phyloP scores from a whole-genome alignment of 805 yeast species.

The Scheffersomyces stipitis region DNA sequence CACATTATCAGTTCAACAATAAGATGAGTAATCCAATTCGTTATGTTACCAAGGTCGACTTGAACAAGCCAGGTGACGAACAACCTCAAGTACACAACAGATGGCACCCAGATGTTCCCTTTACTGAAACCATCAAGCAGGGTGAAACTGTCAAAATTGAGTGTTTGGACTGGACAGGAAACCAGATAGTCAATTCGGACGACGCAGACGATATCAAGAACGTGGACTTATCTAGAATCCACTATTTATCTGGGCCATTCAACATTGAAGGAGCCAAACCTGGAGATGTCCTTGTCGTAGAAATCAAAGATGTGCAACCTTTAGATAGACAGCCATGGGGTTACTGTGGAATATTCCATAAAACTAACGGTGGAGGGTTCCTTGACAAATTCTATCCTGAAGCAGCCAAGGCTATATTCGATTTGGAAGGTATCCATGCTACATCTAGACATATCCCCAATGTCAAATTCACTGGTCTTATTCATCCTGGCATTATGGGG shows the following conservation, averaged over 20 bases:
- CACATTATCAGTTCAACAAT: background rate
- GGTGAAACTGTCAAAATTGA: conserved; percentile 48
- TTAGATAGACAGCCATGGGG: conserved; percentile 55
- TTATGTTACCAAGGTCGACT: conserved; percentile 41
- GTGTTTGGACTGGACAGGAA: conserved; percentile 57
- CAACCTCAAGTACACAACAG: conserved; percentile 51
- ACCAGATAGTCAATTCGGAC: conserved; percentile 48
- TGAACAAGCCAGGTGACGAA: conserved; percentile 44
- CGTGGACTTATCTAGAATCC: conserved; percentile 46
- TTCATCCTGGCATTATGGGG: conserved; percentile 54
- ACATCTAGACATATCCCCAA: conserved; percentile 52
- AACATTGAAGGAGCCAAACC: conserved; percentile 44
- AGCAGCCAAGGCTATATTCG: conserved; percentile 53
- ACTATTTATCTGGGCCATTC: conserved; percentile 51
- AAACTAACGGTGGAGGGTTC: conserved; percentile 52
- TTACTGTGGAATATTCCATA: conserved; percentile 49
- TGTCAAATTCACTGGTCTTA: conserved; percentile 48
- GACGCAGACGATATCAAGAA: conserved; percentile 48
- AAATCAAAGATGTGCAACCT: conserved; percentile 53
- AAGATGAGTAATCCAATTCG: conserved; percentile 25
- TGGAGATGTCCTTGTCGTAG: conserved; percentile 50
- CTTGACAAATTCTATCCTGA: conserved; percentile 49
- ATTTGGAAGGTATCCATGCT: conserved; percentile 51
- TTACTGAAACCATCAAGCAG: conserved; percentile 36
- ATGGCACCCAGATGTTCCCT: conserved; percentile 56